Conservation (phyloP, 768 basidiomycete genomes). For the Pholiota microspora region DNA sequence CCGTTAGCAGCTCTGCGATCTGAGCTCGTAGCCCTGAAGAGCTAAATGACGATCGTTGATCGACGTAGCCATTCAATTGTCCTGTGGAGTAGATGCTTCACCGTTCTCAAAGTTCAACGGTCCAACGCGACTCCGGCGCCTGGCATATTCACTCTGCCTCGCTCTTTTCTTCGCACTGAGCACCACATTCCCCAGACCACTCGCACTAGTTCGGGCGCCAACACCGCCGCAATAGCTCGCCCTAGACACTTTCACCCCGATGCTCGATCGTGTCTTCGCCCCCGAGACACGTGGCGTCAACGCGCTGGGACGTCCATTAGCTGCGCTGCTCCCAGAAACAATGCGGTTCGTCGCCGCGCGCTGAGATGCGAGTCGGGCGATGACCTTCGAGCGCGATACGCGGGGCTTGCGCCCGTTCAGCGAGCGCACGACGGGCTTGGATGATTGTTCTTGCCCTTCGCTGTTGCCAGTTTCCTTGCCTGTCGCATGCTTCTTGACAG, state of each 20-base stretch:
- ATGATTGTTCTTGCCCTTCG: not conserved
- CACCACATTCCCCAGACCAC: slow-evolving; percentile 34
- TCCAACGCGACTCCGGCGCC: slow-evolving; percentile 46
- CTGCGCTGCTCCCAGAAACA: slow-evolving; percentile 11
- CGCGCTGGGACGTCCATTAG: slow-evolving; percentile 13
- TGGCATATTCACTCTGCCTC: slow-evolving; percentile 74
- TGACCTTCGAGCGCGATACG: slow-evolving; percentile 80
- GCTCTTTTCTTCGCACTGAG: slow-evolving; percentile 70
- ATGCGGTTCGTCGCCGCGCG: slow-evolving; percentile 41
- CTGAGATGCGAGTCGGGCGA: slow-evolving; percentile 73
- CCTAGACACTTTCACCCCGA: slow-evolving; percentile 40
- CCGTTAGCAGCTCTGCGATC: too few relatives aligned
- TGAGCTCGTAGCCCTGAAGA: too few relatives aligned
- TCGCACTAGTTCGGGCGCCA: slow-evolving; percentile 19
- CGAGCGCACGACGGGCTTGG: slow-evolving; percentile 24
- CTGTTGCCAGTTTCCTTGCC: not conserved
- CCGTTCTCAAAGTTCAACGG: slow-evolving; percentile 8
- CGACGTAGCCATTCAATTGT: too few relatives aligned
- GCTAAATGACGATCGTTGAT: too few relatives aligned
- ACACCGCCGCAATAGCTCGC: slow-evolving; percentile 35
- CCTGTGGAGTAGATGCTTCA: too few relatives aligned
- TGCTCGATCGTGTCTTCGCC: slow-evolving; percentile 48
- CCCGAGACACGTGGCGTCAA: slow-evolving; percentile 11
- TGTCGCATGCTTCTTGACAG: slow-evolving; percentile 21
- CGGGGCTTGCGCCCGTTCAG: slow-evolving; percentile 61